phyloP scores from a whole-genome alignment of 2,329 filamentous ascomycete genomes.

The Fusarium sp. region DNA sequence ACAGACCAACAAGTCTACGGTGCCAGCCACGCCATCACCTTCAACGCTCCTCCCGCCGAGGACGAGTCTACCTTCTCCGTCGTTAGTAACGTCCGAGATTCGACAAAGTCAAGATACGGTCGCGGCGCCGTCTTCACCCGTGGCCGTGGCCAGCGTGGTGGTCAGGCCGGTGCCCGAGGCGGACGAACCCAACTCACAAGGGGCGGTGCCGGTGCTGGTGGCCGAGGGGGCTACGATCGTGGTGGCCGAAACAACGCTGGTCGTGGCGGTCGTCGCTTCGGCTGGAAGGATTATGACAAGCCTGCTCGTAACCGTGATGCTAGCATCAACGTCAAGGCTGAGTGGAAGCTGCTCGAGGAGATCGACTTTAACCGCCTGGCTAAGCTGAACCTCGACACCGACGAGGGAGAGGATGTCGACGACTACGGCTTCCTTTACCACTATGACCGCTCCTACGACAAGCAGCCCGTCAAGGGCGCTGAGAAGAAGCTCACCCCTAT shows the following conservation, averaged over 20 bases:
- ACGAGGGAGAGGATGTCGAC: constrained; percentile 94
- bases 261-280: constrained; percentile 86
- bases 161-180: constrained; percentile 73
- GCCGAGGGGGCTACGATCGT: constrained; percentile 73
- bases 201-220: constrained; percentile 71
- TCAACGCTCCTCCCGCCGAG: constrained; percentile 91
- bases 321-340: constrained; percentile 94
- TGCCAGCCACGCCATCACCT: constrained; percentile 85
- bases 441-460: constrained; percentile 97
- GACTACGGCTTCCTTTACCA: constrained; percentile 98
- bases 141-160: constrained; percentile 81
- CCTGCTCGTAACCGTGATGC: constrained; percentile 95
- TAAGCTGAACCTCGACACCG: constrained; percentile 95
- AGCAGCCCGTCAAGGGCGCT: constrained; percentile 87
- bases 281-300: constrained; percentile 99
- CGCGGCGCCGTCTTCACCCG: constrained; percentile 92
- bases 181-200: constrained; percentile 76
- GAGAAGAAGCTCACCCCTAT: constrained; percentile 90
- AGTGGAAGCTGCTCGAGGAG: constrained; percentile 96
- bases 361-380: constrained; percentile 96
- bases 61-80: constrained; percentile 98
- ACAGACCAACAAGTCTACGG: constrained; percentile 97
- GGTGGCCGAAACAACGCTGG: constrained; percentile 77
- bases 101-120: constrained; percentile 86
- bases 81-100: constrained; percentile 93